phyloP scores from a whole-genome alignment of 202 grass and related monocot species.

The Zizania palustris region DNA sequence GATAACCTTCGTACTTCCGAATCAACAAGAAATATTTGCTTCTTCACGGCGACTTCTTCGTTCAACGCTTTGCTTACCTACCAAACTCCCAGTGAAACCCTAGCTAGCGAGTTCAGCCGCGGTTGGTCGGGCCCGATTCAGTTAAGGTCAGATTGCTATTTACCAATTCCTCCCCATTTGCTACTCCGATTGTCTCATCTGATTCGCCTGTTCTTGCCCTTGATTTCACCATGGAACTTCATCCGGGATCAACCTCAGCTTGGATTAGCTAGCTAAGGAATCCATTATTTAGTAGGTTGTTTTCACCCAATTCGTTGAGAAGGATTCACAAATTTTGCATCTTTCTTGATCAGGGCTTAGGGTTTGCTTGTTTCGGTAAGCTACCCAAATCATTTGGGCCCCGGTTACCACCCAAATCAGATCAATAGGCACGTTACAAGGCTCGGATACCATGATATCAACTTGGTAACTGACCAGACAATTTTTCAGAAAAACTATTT shows the following conservation, averaged over 20 bases:
- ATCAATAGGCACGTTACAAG: too few relatives aligned
- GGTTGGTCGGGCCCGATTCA: background rate
- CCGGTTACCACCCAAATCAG: too few relatives aligned
- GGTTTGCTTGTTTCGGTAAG: background rate
- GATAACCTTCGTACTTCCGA: too few relatives aligned
- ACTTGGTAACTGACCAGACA: too few relatives aligned
- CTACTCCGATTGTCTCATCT: background rate
- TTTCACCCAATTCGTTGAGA: background rate
- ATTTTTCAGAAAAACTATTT: background rate
- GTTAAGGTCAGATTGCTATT: background rate
- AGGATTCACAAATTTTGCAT: background rate
- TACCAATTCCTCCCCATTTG: background rate
- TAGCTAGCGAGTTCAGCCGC: background rate
- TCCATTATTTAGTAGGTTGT: background rate
- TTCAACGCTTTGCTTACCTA: background rate
- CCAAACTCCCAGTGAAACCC: background rate
- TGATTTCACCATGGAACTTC: background rate
- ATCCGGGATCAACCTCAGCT: background rate
- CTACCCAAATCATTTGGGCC: background rate
- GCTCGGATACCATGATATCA: too few relatives aligned
- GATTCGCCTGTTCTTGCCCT: background rate
- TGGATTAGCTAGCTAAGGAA: too few relatives aligned
- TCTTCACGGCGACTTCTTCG: background rate
- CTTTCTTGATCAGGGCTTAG: slow-evolving; percentile 19
- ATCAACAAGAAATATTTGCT: too few relatives aligned